A percentile compares a stretch with the other conserved stretches of the same genome.
These are phyloP conservation scores for Trichosanthes cucumerina DNA, from an alignment of 306 rosid genomes.

Conservation along the genomic window DNA sequence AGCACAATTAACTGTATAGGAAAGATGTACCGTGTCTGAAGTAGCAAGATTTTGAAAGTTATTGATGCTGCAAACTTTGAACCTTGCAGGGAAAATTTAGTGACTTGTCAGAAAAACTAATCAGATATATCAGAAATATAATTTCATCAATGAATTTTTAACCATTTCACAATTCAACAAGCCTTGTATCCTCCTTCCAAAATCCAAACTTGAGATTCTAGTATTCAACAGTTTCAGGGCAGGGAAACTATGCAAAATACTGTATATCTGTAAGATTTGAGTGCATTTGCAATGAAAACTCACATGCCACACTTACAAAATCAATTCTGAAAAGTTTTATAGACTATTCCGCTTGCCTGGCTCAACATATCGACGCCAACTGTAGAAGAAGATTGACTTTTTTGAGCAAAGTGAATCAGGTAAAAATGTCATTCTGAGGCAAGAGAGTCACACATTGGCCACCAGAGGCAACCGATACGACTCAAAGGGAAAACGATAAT, in stretches of 20 bases:
- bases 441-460: background rate
- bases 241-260: background rate
- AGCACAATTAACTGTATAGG: background rate
- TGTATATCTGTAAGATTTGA: background rate
- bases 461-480: background rate
- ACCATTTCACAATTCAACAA: background rate
- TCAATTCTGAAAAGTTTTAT: background rate
- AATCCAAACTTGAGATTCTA: background rate
- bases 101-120: background rate
- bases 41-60: background rate
- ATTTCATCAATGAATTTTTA: background rate
- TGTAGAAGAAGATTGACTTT: background rate
- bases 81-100: constrained; percentile 3
- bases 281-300: constrained; percentile 2
- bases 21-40: background rate
- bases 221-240: background rate
- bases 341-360: background rate
- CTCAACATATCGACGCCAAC: background rate
- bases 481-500: background rate
- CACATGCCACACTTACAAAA: background rate
- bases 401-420: background rate
- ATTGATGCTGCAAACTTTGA: background rate
- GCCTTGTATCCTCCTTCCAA: background rate
- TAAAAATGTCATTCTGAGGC: background rate
- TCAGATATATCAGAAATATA: background rate